Base-by-base conservation (phyloP, 129 eudicot species). In the Kitagawia praeruptora region DNA sequence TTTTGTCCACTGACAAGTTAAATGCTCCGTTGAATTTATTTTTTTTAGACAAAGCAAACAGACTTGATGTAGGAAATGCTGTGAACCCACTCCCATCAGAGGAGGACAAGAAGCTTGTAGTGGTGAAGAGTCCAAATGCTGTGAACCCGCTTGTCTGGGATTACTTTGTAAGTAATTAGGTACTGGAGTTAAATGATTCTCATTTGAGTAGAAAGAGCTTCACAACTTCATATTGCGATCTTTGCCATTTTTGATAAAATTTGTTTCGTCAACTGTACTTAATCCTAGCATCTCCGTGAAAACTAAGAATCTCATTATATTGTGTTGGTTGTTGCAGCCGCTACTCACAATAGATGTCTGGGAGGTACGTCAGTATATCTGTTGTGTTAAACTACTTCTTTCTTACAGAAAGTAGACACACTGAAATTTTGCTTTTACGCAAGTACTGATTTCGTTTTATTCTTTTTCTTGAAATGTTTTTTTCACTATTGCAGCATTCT, bases 101-200 rank as follows among this genome's bases (percentile, higher is more conserved):
- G n/a, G 92, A 92, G 79, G 99, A 90, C 87, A 96, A 90, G 73
- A 92, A 92, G 87, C 92, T 96, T 61, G 97, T 88, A 58, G 87
- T 96, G 74, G 97, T 96, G 76, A 96, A 96, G 85, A 96, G 92
- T 81, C 98, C 99, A 15, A 96, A 96, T 86, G 99, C 99, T 9
- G 86, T 89, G n/a, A 96, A 89, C 77, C 99, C 99, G 53, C 98
- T 92, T 80, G 92, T 92, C 74, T 92, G 97, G 97, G 96, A 92
- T 81, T 89, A 93, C 81, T 92, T 85, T 80, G 99, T 92, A 81
- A 89, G 99, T 85, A 78, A 66, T 25, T 11, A 6, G 12, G 23
- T 70, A 0, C 21, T 23, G 15, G 31, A 58, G 66, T 58, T 23
- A 71, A 39, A 12, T 40, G 25, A 38, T 39, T 42, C 3, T 40